A percentile compares a stretch with the other conserved stretches of the same genome.
phyloP scores from a whole-genome alignment of 2,329 filamentous ascomycete species.

The Sporothrix protearum region DNA sequence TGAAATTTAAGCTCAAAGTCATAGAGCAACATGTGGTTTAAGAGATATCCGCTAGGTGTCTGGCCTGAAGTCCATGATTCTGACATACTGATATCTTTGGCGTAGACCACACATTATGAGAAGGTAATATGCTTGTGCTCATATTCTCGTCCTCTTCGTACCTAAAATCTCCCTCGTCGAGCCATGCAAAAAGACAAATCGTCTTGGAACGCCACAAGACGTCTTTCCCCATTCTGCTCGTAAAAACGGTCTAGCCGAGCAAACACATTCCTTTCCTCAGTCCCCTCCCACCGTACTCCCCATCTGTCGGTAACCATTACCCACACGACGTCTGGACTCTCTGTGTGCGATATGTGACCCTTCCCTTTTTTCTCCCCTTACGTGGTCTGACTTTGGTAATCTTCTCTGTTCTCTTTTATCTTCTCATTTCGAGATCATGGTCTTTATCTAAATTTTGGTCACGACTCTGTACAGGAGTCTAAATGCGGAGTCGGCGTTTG shows the following conservation, averaged over 20 bases:
- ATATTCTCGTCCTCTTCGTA: background rate
- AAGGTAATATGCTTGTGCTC: background rate
- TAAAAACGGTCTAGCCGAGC: background rate
- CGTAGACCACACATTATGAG: background rate
- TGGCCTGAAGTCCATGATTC: too few species aligned
- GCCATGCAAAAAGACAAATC: background rate
- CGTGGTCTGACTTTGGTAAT: background rate
- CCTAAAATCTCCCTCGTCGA: background rate
- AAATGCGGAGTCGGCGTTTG: background rate
- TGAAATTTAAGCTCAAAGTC: too few species aligned
- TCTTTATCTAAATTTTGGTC: background rate
- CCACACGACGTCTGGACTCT: background rate
- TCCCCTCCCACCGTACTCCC: background rate
- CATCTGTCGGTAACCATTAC: conserved; percentile 5
- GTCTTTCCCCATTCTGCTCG: background rate
- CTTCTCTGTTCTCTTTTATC: background rate
- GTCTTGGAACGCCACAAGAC: background rate
- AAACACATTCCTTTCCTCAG: background rate
- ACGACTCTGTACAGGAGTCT: background rate
- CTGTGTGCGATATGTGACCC: background rate
- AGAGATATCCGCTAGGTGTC: too few species aligned
- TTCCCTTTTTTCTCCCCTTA: background rate
- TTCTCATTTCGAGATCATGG: background rate
- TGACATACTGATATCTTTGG: too few species aligned
- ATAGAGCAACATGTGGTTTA: too few species aligned